Evolutionary conservation across 1,284 basidiomycete species (phyloP).

Genomic region (Apiotrichum laibachii): DNA sequence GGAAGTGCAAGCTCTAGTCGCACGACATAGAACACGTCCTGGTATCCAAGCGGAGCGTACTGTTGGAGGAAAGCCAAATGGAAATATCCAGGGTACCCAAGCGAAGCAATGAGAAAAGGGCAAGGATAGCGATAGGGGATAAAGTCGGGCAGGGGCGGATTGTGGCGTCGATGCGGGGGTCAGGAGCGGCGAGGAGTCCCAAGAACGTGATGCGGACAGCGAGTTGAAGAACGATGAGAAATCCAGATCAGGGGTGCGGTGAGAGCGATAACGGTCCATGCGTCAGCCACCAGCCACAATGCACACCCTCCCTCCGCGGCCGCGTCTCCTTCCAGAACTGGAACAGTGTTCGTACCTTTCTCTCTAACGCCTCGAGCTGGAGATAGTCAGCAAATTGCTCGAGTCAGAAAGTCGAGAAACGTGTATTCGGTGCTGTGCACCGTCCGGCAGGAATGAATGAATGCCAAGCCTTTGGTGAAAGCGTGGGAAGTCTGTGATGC

Average conservation of each 20-base stretch:
- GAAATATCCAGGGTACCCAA: too few species aligned
- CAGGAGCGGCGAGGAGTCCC: too few species aligned
- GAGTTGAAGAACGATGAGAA: background rate
- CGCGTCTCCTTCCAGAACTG: background rate
- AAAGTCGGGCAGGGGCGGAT: too few species aligned
- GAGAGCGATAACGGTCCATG: background rate
- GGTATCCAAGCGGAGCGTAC: conserved; percentile 29
- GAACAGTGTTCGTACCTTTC: conserved; percentile 11
- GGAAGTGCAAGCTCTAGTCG: conserved; percentile 28
- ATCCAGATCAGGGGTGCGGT: too few species aligned
- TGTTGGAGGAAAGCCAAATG: conserved; percentile 1
- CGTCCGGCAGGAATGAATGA: background rate
- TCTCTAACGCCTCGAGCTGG: conserved; percentile 26
- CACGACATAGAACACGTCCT: conserved; percentile 34
- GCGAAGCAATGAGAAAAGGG: background rate
- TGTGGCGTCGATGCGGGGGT: background rate
- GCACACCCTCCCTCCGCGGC: background rate
- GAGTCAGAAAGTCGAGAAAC: background rate
- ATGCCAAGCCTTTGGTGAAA: background rate
- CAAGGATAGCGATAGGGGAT: background rate
- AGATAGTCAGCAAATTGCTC: background rate
- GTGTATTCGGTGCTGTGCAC: background rate
- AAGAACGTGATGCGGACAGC: background rate
- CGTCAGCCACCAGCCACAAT: background rate
- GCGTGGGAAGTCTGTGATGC: too few species aligned